These are phyloP conservation scores for Boletus rubescentipes DNA, from an alignment of 768 basidiomycete genomes.

Conservation along the genomic window DNA sequence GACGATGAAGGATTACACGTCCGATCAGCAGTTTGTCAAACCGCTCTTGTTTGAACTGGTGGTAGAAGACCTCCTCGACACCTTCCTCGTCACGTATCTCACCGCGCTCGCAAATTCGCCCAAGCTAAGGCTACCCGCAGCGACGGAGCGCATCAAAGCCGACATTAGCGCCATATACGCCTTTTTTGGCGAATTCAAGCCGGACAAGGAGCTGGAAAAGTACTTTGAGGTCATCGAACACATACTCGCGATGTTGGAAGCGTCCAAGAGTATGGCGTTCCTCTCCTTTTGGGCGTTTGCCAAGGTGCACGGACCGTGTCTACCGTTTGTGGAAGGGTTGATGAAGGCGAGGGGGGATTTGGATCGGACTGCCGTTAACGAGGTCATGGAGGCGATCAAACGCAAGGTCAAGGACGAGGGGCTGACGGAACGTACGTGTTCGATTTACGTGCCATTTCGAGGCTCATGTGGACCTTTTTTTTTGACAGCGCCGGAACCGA, in stretches of 20 bases:
- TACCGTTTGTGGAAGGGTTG: slow-evolving; percentile 86
- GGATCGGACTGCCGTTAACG: slow-evolving; percentile 81
- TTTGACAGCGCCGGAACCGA: slow-evolving; percentile 75
- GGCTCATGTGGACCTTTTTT: slow-evolving; percentile 1
- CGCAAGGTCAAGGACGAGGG: slow-evolving; percentile 91
- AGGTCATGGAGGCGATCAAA: slow-evolving; percentile 92
- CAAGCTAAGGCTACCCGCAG: slow-evolving; percentile 84
- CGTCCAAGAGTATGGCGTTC: slow-evolving; percentile 87
- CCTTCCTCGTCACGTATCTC: slow-evolving; percentile 88
- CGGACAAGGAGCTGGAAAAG: slow-evolving; percentile 73
- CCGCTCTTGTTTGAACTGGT: slow-evolving; percentile 87
- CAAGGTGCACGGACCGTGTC: slow-evolving; percentile 88
- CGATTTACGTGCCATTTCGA: neutral
- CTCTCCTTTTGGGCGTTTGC: slow-evolving; percentile 94
- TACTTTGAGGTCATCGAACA: slow-evolving; percentile 87
- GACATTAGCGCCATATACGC: slow-evolving; percentile 77
- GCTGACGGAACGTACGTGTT: slow-evolving; percentile 70
- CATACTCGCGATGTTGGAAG: slow-evolving; percentile 77
- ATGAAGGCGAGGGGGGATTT: slow-evolving; percentile 90
- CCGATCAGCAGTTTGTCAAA: slow-evolving; percentile 91
- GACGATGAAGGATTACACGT: slow-evolving; percentile 95
- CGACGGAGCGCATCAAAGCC: slow-evolving; percentile 77
- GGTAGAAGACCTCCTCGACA: slow-evolving; percentile 88
- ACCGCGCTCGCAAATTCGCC: slow-evolving; percentile 79
- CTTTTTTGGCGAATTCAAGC: slow-evolving; percentile 81